Evolutionary conservation across 331 rosid species (phyloP).

Genomic region (Erythrophleum ivorense): DNA sequence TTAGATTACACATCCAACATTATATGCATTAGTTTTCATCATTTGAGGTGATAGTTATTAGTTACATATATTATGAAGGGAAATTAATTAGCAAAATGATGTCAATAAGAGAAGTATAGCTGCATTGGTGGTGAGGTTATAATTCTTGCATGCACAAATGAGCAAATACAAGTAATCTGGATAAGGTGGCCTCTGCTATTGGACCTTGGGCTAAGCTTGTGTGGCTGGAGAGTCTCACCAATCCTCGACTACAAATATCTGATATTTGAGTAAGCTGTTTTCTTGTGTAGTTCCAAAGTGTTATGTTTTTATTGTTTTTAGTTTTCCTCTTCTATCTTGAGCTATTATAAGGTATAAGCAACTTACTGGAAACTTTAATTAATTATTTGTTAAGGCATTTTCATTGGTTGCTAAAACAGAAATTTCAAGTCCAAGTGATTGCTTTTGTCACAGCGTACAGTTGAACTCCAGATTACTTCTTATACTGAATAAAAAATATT

Average conservation of each 20-base stretch:
- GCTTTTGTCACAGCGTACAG: constrained; percentile 22
- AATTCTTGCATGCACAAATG: constrained; percentile 61
- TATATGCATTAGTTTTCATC: constrained; percentile 31
- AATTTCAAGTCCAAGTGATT: constrained; percentile 9
- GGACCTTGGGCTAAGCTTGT: constrained; percentile 87
- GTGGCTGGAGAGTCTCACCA: constrained; percentile 97
- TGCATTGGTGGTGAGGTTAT: constrained; percentile 31
- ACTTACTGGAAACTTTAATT: constrained; percentile 9
- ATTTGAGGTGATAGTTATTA: background rate
- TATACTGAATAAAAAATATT: background rate
- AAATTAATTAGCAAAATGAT: background rate
- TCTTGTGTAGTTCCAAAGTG: constrained; percentile 26
- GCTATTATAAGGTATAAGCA: background rate
- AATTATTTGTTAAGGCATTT: background rate
- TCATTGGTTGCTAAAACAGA: constrained; percentile 11
- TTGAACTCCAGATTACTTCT: background rate
- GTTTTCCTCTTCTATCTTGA: background rate
- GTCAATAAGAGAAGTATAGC: background rate
- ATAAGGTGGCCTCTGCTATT: constrained; percentile 83
- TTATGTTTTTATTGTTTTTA: constrained; percentile 16
- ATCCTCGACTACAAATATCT: constrained; percentile 77
- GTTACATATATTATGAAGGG: no score
- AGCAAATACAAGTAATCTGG: constrained; percentile 76
- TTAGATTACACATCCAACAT: background rate
- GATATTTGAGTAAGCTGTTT: constrained; percentile 71